phyloP scores from a whole-genome alignment of 306 rosid genomes.

The Fragaria ananassa region DNA sequence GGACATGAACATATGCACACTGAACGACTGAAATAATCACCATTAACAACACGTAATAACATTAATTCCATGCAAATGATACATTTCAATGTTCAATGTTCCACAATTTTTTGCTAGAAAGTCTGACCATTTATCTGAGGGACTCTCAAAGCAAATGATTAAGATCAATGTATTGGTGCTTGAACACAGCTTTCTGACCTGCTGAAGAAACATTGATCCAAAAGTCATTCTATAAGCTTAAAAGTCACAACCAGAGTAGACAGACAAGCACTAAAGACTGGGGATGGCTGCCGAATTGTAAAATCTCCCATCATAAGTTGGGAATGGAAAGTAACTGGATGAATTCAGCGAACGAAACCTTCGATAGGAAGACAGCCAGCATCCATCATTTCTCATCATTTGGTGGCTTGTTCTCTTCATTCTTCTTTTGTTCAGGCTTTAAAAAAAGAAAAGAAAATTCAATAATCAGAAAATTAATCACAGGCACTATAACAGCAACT shows the following conservation, averaged over 20 bases:
- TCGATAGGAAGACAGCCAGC: conserved; percentile 12
- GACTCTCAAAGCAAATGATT: conserved; percentile 17
- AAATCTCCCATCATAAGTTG: conserved; percentile 15
- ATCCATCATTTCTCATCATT: conserved; percentile 57
- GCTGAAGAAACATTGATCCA: conserved; percentile 15
- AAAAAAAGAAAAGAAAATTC: conserved; percentile 16
- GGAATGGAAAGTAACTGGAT: conserved; percentile 8
- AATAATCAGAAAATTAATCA: conserved; percentile 22
- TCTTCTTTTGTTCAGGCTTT: conserved; percentile 62
- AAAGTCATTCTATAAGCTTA: conserved; percentile 9
- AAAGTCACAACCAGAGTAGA: conserved; percentile 17
- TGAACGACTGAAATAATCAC: not conserved
- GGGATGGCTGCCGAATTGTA: not conserved
- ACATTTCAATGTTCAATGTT: conserved; percentile 23
- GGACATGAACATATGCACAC: not conserved
- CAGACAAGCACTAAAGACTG: conserved; percentile 8
- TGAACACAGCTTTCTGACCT: conserved; percentile 18
- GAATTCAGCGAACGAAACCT: conserved; percentile 20
- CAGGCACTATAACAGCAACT: not conserved
- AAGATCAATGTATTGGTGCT: conserved; percentile 3
- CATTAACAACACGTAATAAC: not conserved
- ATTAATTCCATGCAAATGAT: conserved; percentile 11
- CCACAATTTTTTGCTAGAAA: not conserved
- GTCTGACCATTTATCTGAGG: not conserved
- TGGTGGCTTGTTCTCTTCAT: conserved; percentile 63